Conservation (phyloP, 306 rosid genomes). For the Trichosanthes cucumerina region DNA sequence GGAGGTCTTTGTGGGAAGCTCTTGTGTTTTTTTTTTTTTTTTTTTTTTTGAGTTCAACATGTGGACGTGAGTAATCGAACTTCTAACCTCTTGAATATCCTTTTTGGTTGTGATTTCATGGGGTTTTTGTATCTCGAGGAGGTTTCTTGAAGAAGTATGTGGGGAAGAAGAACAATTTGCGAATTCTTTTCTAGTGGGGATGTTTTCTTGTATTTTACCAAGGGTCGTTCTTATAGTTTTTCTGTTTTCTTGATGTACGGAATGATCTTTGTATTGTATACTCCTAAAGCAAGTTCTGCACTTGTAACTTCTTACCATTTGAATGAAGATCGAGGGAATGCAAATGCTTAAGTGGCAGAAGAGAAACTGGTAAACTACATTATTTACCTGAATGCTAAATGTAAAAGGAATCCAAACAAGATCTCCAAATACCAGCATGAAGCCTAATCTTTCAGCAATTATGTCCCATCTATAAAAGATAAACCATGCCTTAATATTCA, state of each 20-base stretch:
- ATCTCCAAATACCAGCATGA: conserved; percentile 97
- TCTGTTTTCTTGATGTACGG: not conserved
- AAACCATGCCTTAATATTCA: not conserved
- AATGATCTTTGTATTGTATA: not conserved
- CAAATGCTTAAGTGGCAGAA: not conserved
- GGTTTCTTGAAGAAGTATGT: not conserved
- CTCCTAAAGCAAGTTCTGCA: not conserved
- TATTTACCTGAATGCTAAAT: conserved; percentile 76
- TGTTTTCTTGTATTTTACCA: not conserved
- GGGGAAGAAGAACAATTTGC: not conserved
- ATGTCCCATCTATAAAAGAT: conserved; percentile 77
- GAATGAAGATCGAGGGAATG: not conserved
- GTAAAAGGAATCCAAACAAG: conserved; percentile 97
- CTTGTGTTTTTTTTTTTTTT: not conserved
- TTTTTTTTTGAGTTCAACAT: not conserved
- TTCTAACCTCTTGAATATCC: not conserved
- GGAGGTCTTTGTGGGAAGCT: not conserved
- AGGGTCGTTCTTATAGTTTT: not conserved
- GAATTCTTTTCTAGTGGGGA: not conserved
- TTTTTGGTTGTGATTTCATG: not conserved
- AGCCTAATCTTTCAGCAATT: conserved; percentile 91
- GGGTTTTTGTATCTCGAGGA: not conserved
- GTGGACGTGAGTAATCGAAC: not conserved
- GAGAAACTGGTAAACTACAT: not conserved
- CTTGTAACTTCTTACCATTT: not conserved